Conservation (phyloP, 441 rosid genomes). For the Cnidoscolus chayamansa region DNA sequence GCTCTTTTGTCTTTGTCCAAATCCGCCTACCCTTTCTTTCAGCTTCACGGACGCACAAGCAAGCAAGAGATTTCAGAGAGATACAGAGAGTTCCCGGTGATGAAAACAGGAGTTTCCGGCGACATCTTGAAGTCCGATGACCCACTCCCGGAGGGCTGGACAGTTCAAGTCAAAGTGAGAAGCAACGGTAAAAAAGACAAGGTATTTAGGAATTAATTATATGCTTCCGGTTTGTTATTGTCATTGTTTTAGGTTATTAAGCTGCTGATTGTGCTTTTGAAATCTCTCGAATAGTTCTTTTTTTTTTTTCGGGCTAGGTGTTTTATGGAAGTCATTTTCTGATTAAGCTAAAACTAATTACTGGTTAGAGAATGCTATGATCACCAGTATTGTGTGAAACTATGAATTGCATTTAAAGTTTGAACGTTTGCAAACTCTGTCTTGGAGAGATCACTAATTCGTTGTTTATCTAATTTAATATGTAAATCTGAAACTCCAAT, state of each 20-base stretch:
- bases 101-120: conserved; percentile 8
- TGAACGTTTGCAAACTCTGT: neutral
- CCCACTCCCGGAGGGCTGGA: conserved; percentile 57
- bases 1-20: neutral
- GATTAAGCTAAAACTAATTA: neutral
- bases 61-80: neutral
- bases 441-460: neutral
- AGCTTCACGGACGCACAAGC: neutral
- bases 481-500: neutral
- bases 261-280: neutral
- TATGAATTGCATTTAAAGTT: conserved; percentile 8
- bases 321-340: neutral
- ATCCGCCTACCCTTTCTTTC: neutral
- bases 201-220: conserved; percentile 35
- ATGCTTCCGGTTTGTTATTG: neutral
- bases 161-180: conserved; percentile 50
- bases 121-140: conserved; percentile 32
- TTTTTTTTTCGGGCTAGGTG: conserved; percentile 14
- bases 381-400: conserved; percentile 5
- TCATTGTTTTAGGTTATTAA: too few species aligned
- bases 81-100: neutral
- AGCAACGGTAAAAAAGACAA: conserved; percentile 63
- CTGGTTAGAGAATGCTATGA: neutral
- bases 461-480: neutral
- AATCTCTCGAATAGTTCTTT: neutral